Percentiles rank a stretch among this genome's conserved stretches.
Conservation (phyloP, 352 stramenopile genomes). For the Phytophthora citrophthora region DNA sequence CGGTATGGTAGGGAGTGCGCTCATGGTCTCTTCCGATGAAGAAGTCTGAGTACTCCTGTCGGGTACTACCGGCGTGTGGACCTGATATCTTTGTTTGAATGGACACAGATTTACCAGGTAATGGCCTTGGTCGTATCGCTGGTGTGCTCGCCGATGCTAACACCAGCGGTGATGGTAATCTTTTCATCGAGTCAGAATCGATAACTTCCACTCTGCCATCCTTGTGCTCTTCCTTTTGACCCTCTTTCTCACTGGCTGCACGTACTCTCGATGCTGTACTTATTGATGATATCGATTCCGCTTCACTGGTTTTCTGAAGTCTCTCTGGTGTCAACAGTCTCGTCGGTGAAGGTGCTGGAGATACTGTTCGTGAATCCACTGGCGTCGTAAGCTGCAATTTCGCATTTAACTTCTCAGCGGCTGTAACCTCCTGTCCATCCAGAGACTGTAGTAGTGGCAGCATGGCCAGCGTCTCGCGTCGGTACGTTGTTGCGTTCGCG, state of each 20-base stretch:
- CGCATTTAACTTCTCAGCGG: constrained; percentile 56
- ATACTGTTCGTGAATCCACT: neutral
- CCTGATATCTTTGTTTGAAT: neutral
- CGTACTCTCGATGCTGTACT: neutral
- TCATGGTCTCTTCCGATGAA: neutral
- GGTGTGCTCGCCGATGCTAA: neutral
- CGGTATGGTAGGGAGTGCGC: neutral
- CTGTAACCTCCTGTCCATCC: constrained; percentile 50
- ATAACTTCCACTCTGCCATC: constrained; percentile 7
- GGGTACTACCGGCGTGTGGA: neutral
- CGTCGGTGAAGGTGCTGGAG: constrained; percentile 8
- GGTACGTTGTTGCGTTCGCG: constrained; percentile 41
- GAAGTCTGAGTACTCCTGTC: constrained; percentile 4
- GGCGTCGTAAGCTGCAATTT: constrained; percentile 56
- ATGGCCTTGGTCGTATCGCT: neutral
- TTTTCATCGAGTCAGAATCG: neutral
- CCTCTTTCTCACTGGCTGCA: neutral
- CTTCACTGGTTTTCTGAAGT: constrained; percentile 7
- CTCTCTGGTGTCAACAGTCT: constrained; percentile 31
- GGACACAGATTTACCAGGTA: neutral
- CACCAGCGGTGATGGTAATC: constrained; percentile 4
- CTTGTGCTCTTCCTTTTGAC: neutral
- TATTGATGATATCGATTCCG: neutral
- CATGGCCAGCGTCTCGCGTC: constrained; percentile 59
- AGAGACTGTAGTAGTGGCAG: constrained; percentile 61